Evolutionary conservation across 495 filamentous ascomycete species (phyloP).

Genomic region (Eremomyces bilateralis): DNA sequence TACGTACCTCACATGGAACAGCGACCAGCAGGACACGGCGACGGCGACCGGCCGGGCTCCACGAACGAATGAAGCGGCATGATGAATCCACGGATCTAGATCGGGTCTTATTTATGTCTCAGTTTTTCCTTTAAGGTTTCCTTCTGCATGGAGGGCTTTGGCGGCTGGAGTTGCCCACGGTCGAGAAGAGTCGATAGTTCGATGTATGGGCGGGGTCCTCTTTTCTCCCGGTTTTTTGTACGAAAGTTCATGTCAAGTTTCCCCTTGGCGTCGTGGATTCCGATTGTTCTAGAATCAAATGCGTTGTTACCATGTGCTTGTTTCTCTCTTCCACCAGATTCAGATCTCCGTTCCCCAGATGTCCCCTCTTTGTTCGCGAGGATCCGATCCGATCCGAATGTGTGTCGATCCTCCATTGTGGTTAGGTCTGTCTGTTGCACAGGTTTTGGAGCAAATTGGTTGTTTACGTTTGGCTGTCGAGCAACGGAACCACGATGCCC

Average conservation of each 20-base stretch:
- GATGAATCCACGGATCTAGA: slow-evolving; percentile 5
- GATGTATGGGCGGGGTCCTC: not conserved
- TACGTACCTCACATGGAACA: slow-evolving; percentile 94
- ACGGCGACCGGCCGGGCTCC: slow-evolving; percentile 28
- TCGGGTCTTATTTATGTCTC: slow-evolving; percentile 2
- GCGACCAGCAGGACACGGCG: slow-evolving; percentile 45
- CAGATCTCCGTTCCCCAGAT: too few relatives aligned
- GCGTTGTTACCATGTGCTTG: too few relatives aligned
- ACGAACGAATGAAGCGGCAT: slow-evolving; percentile 16
- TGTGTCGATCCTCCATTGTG: too few relatives aligned
- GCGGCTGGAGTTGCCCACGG: not conserved
- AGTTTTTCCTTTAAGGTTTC: not conserved
- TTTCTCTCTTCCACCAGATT: too few relatives aligned
- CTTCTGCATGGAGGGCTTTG: slow-evolving; percentile 2
- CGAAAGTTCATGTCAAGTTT: not conserved
- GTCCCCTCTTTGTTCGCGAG: too few relatives aligned
- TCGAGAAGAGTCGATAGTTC: not conserved
- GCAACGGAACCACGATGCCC: too few relatives aligned
- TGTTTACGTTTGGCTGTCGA: too few relatives aligned
- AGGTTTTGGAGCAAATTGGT: too few relatives aligned
- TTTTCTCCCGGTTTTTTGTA: not conserved
- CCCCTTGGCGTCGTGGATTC: too few relatives aligned
- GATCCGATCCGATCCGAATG: too few relatives aligned
- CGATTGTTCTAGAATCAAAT: too few relatives aligned
- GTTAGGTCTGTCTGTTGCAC: too few relatives aligned